Evolutionary conservation across 148 eudicot genomes (phyloP).

Genomic region (Rhododendron mucronatum): DNA sequence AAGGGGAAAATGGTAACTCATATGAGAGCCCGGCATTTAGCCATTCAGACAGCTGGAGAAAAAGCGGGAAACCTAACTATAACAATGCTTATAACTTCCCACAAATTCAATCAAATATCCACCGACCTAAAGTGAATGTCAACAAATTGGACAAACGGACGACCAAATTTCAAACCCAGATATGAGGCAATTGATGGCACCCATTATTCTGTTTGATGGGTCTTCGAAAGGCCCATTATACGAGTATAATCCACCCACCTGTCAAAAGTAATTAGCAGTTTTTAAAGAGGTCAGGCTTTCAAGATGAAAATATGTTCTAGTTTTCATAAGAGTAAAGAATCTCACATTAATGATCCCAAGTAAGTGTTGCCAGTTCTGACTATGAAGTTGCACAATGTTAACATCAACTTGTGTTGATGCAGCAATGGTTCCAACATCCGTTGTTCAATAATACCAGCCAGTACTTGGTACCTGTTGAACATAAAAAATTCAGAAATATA

Average conservation of each 20-base stretch:
- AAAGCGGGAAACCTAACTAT: constrained; percentile 3
- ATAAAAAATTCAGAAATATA: not conserved
- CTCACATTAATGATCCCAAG: constrained; percentile 92
- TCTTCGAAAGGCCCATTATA: constrained; percentile 65
- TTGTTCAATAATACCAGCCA: constrained; percentile 89
- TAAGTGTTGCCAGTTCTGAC: constrained; percentile 91
- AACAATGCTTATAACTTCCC: constrained; percentile 8
- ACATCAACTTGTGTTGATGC: constrained; percentile 69
- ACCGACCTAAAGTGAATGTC: constrained; percentile 16
- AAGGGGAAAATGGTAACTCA: not conserved
- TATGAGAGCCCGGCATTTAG: not conserved
- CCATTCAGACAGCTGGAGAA: not conserved
- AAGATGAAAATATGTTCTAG: not conserved
- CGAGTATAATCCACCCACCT: constrained; percentile 99
- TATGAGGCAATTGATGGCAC: constrained; percentile 1
- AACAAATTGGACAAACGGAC: constrained; percentile 11
- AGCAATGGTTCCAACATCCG: constrained; percentile 73
- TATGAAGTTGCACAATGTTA: constrained; percentile 59
- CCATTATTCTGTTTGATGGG: constrained; percentile 34
- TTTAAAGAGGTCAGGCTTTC: not conserved
- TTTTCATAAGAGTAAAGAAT: not conserved
- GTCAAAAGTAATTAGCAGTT: constrained; percentile 8
- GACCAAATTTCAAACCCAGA: not conserved
- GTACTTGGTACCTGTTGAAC: constrained; percentile 63
- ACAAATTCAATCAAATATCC: constrained; percentile 12